A percentile compares a stretch with the other conserved stretches of the same genome.
Evolutionary conservation across 192 early-diverging fungal species (phyloP).

Genomic region (Glomus cerebriforme): DNA sequence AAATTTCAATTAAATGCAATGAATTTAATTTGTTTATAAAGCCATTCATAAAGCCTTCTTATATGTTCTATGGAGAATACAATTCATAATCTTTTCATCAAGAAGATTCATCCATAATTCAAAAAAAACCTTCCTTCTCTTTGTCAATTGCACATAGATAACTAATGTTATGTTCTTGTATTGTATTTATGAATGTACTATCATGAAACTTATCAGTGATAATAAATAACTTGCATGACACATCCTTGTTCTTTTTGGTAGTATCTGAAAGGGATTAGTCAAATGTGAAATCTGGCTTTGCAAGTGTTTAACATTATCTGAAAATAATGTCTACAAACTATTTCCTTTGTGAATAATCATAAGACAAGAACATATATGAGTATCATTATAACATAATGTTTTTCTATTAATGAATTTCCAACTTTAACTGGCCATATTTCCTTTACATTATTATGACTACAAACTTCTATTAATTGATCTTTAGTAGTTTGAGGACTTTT

Average conservation of each 20-base stretch:
- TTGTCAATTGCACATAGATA: slow-evolving; percentile 1
- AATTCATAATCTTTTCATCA: neutral
- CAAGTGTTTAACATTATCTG: neutral
- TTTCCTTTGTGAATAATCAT: neutral
- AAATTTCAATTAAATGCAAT: neutral
- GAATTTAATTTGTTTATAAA: neutral
- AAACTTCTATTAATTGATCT: no score
- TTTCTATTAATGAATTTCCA: neutral
- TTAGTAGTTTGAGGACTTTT: no score
- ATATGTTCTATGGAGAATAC: neutral
- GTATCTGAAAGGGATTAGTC: neutral
- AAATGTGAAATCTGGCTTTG: neutral
- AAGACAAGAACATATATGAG: neutral
- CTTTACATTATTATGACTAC: no score
- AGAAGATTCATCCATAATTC: neutral
- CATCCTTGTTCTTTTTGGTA: neutral
- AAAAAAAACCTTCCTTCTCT: neutral
- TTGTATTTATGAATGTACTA: no score
- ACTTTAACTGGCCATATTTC: neutral
- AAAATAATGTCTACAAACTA: neutral
- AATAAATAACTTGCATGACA: neutral
- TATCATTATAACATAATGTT: neutral
- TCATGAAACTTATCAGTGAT: neutral
- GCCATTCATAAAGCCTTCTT: neutral
- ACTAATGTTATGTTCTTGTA: no score